Evolutionary conservation across 164 flowering plant genomes (phyloP).

Genomic region (Tinospora cordifolia): DNA sequence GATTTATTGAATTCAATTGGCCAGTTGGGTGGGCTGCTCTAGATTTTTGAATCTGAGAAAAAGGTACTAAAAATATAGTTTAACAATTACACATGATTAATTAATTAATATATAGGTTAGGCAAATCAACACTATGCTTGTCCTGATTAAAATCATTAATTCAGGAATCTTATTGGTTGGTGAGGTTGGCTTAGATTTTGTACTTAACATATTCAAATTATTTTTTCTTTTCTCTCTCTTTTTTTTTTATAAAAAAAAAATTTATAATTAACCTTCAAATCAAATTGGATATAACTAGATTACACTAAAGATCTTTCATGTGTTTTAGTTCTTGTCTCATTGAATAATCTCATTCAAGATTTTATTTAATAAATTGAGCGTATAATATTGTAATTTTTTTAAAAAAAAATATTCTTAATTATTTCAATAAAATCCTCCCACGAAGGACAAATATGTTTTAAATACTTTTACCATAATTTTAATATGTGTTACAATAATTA

Average conservation of each 20-base stretch:
- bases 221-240: too few species aligned
- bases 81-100: background rate
- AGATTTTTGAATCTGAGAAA: background rate
- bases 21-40: background rate
- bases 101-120: too few species aligned
- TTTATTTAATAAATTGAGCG: too few species aligned
- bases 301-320: slow-evolving; percentile 43
- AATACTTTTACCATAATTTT: too few species aligned
- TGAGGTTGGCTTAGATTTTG: slow-evolving; percentile 1
- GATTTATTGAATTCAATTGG: background rate
- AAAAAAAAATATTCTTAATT: too few species aligned
- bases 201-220: background rate
- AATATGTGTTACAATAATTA: too few species aligned
- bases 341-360: background rate
- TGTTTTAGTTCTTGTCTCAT: slow-evolving; percentile 30
- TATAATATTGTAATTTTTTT: too few species aligned
- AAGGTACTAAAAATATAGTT: background rate
- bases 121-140: slow-evolving; percentile 2
- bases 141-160: background rate
- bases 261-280: background rate
- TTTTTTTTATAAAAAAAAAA: too few species aligned
- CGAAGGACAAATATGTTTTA: too few species aligned
- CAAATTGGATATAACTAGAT: slow-evolving; percentile 23
- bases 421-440: too few species aligned
- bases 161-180: slow-evolving; percentile 3